Evolutionary conservation across 1,284 basidiomycete genomes (phyloP), one percentile per base, ranked within the genome.

Genomic region (Ceratobasidium sp.): DNA sequence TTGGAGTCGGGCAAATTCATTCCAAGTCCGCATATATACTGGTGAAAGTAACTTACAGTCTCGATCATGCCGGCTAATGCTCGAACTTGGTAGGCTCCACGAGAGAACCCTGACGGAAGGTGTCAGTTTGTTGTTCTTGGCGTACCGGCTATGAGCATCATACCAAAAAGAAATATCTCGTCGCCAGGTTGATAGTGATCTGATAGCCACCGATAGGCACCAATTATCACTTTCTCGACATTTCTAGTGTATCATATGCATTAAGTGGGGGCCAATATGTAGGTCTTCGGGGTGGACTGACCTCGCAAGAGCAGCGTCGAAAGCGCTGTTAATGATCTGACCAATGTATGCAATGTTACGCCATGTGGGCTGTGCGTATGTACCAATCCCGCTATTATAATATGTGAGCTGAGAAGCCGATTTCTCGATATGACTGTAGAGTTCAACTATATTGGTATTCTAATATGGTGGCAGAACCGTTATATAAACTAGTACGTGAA

Each of bases 81-180:
- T 3, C 86, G 82, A 14, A 82, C 84, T 80, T 86, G 85, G 76
- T 85, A 86, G 27, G 86, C 85, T 15, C 85, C 86, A 31, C 85
- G 80, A 59, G 85, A 86, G 75, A 86, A 87, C 11, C 86, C 86
- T 86, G 56, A 44, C 11, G 36, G 3, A 41, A 44, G 2, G 4
- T 44, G 19, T 15, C n/a, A 6, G 45, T 44, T n/a, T 1, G 3
- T n/a, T n/a, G n/a, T n/a, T n/a, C n/a, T n/a, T n/a, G n/a, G n/a
- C n/a, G n/a, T n/a, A n/a, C n/a, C n/a, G n/a, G n/a, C n/a, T 15
- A 15, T n/a, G 27, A 47, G 9, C 6, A 22, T 19, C 60, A 14
- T 76, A 75, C 76, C 76, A 59, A 77, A 75, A 7, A 77, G 48
- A 59, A 63, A 75, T 22, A 77, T 75, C 22, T 66, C 44, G 48